Evolutionary conservation across 345 rosid species (phyloP), one percentile per base, ranked within the genome.

Genomic region (Gossypium sturtianum): DNA sequence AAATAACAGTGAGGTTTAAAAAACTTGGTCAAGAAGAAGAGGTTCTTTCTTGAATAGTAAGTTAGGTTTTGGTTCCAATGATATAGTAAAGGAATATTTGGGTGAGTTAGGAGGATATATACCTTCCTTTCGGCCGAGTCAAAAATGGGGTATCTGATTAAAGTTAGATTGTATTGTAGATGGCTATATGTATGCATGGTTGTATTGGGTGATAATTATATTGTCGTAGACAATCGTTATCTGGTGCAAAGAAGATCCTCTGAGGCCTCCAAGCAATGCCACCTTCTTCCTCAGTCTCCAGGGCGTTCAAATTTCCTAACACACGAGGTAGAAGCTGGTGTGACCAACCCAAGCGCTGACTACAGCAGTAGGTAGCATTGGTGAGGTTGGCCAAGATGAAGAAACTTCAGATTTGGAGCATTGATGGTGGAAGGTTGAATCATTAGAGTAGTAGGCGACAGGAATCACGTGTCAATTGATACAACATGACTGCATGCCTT

Each of bases 181-280:
- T 54, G 59, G 38, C 64, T 10, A 9, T 12, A 48, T 34, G 41
- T 6, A 34, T 34, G 7, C 17, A 19, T 56, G 23, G 10, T n/a
- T 56, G 10, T 20, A 9, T 56, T 56, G 25, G 7, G 41, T 34
- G 7, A 34, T 5, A 34, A 5, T 34, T 34, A 34, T 34, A 1
- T 34, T 34, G 41, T 34, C 41, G 38, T 4, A 34, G 38, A 34
- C 38, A 34, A 34, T 34, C 41, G 41, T 34, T 34, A 34, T 34
- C 41, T 34, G 7, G 41, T 34, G 41, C 7, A 34, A 34, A 34
- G 7, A 34, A 34, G 41, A 34, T 34, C 41, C 7, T 34, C 41
- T 5, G 68, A 6, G 91, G 88, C 71, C 97, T 77, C 19, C 98
- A 86, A 53, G 2, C 81, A 22, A 9, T 58, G 17, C 43, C 59